A percentile compares a stretch with the other conserved stretches of the same genome.
These are phyloP conservation scores for Telfairia occidentalis DNA, from an alignment of 331 rosid species.

Conservation along the genomic window DNA sequence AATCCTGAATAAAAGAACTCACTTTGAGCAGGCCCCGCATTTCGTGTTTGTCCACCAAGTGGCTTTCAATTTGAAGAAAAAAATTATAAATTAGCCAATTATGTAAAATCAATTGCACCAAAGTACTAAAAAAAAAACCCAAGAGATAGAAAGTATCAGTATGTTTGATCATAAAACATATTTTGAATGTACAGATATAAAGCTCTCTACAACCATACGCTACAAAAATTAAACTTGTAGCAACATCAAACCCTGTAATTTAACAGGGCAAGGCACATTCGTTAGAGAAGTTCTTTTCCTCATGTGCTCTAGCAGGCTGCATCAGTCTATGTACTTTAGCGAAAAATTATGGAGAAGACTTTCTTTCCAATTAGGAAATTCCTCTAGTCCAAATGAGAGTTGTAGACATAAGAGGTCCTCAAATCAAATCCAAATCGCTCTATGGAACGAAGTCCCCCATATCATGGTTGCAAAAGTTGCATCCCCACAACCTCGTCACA, in stretches of 20 bases:
- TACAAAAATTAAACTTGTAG: background rate
- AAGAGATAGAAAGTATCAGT: background rate
- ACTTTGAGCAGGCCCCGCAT: background rate
- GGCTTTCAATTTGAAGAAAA: slow-evolving; percentile 1
- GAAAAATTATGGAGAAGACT: background rate
- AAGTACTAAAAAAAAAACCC: background rate
- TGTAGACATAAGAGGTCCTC: background rate
- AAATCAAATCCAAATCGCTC: background rate
- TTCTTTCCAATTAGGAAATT: background rate
- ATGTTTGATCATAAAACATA: background rate
- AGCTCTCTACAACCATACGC: background rate
- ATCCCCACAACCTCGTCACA: background rate
- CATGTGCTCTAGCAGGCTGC: background rate
- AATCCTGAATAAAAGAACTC: background rate
- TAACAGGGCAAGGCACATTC: background rate
- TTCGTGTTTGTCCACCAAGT: background rate
- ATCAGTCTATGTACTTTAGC: background rate
- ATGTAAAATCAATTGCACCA: background rate
- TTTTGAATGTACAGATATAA: background rate
- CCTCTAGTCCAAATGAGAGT: background rate
- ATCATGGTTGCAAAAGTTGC: background rate
- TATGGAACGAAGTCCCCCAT: background rate
- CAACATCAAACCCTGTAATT: background rate
- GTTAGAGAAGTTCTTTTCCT: background rate
- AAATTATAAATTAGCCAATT: background rate